Conservation (phyloP, 73 alveolate species). For the Symbiodinium pilosum region DNA sequence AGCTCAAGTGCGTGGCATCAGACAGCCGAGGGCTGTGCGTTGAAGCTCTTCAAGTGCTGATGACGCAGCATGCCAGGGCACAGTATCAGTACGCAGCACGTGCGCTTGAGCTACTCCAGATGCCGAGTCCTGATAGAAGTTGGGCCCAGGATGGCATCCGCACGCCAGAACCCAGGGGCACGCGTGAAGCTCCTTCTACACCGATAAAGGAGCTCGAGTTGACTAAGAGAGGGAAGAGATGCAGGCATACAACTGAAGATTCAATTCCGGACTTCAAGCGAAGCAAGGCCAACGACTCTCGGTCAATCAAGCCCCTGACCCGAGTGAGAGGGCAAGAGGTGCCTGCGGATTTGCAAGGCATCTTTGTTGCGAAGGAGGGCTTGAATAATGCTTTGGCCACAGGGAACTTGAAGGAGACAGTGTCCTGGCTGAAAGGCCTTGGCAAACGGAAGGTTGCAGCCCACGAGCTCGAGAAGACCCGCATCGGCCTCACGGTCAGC, state of each 20-base stretch:
- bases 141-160: background rate
- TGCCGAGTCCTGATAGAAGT: background rate
- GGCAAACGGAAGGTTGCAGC: background rate
- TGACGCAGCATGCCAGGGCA: background rate
- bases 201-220: background rate
- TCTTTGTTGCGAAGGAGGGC: background rate
- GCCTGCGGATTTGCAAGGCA: background rate
- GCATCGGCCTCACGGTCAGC: background rate
- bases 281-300: background rate
- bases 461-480: conserved; percentile 13
- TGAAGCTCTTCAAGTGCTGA: background rate
- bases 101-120: background rate
- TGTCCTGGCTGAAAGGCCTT: background rate
- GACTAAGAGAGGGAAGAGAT: background rate
- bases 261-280: background rate
- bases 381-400: background rate
- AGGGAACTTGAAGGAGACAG: background rate
- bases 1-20: background rate
- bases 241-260: too few species aligned
- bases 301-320: background rate
- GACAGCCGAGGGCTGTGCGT: background rate
- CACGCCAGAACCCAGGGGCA: background rate
- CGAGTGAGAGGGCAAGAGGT: background rate
- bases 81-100: background rate
- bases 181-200: background rate